phyloP scores from a whole-genome alignment of 345 rosid species.

The Eucalyptus urophylla region DNA sequence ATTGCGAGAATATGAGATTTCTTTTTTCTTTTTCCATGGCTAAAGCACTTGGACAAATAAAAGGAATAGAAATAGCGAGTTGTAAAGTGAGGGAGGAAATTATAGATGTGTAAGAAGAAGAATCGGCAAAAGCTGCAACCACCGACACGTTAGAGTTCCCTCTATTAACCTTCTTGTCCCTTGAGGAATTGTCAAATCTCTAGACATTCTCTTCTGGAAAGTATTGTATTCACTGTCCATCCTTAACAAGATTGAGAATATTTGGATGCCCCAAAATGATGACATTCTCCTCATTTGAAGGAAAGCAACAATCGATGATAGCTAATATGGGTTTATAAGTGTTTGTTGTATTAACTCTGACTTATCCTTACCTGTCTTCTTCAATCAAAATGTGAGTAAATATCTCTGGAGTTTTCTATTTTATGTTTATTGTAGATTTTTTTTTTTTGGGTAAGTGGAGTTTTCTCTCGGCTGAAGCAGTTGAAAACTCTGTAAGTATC shows the following conservation, averaged over 20 bases:
- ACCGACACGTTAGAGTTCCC: background rate
- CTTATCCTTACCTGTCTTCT: background rate
- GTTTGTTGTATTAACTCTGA: background rate
- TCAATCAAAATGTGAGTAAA: background rate
- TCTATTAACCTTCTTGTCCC: background rate
- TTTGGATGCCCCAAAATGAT: background rate
- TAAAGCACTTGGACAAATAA: background rate
- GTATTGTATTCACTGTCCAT: background rate
- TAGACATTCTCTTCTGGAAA: background rate
- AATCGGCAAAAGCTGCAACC: background rate
- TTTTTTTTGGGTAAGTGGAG: background rate
- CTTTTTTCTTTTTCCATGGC: background rate
- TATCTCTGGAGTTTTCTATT: background rate
- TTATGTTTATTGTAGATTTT: background rate
- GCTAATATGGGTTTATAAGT: background rate
- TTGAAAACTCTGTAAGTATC: background rate
- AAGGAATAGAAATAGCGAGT: background rate
- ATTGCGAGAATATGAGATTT: background rate
- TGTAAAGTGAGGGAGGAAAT: background rate
- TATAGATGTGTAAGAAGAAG: background rate
- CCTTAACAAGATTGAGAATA: background rate
- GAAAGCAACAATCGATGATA: background rate
- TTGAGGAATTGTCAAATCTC: background rate
- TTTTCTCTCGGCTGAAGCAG: accelerated
- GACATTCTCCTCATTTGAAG: background rate